Conservation (phyloP, 1,139 yeast genomes). For the Debaryomycetaceae sp. region DNA sequence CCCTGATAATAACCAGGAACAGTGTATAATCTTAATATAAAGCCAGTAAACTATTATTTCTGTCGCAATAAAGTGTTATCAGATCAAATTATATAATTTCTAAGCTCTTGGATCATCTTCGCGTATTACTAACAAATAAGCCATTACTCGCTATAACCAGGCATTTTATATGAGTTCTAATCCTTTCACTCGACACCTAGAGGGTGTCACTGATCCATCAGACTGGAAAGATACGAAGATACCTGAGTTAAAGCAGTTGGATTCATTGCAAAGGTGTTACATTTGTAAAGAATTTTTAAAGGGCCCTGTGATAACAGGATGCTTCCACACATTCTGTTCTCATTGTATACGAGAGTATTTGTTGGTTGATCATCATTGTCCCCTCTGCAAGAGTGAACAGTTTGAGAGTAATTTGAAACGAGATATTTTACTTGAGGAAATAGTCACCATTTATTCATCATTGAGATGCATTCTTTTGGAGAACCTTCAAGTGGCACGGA, state of each 20-base stretch:
- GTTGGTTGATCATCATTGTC: slow-evolving; percentile 62
- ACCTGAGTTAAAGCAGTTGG: slow-evolving; percentile 61
- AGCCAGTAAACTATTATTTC: neutral
- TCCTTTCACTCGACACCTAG: slow-evolving; percentile 14
- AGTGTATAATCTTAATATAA: neutral
- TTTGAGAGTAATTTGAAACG: slow-evolving; percentile 69
- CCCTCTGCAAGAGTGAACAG: slow-evolving; percentile 71
- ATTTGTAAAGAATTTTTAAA: slow-evolving; percentile 84
- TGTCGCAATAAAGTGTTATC: neutral
- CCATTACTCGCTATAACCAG: no score
- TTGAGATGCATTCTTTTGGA: neutral
- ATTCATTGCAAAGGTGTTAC: slow-evolving; percentile 74
- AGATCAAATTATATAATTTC: neutral
- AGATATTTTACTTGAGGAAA: slow-evolving; percentile 71
- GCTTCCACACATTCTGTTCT: slow-evolving; percentile 91
- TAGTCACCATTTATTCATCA: slow-evolving; percentile 26
- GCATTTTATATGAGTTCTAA: slow-evolving; percentile 9
- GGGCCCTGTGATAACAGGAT: slow-evolving; percentile 82
- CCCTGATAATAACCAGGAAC: no score
- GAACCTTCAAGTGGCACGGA: neutral
- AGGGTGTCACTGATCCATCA: slow-evolving; percentile 57
- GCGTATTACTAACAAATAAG: neutral
- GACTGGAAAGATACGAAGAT: slow-evolving; percentile 59
- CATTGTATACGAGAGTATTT: slow-evolving; percentile 78
- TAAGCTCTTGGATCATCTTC: neutral